Evolutionary conservation across 2,329 filamentous ascomycete genomes (phyloP), one percentile per base, ranked within the genome.

Genomic region (Monosporascus ibericus): DNA sequence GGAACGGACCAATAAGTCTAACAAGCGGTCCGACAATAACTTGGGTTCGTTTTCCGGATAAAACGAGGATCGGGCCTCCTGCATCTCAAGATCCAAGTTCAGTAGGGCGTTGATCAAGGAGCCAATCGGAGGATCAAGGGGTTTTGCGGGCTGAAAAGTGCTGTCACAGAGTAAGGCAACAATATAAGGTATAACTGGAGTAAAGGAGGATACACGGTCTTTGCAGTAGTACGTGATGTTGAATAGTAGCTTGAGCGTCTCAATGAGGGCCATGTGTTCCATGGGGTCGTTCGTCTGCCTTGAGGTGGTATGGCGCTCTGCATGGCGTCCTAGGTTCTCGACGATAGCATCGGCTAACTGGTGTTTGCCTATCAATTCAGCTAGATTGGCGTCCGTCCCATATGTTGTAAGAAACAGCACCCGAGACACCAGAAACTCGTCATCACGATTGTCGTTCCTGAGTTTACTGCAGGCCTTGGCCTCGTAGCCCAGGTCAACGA

Each of bases 231-330:
- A 85, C 2, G 87, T 88, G 50, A 96, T 77, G 68, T 96, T 96
- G 76, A 95, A 97, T 49, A 95, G 72, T 40, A 97, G 77, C 65
- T 95, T 96, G 48, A 94, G 74, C 0, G 88, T 92, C 68, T 97
- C 92, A 8, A 78, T 78, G 38, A 97, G 76, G 0, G 92, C 90
- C 82, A 92, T 84, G 53, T 87, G 84, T 58, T 87, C 84, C 78
- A 92, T 88, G 0, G 81, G 79, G 42, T 81, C 72, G 14, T 58
- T 58, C 11, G 62, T 65, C 24, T 65, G 58, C 46, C 69, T 70
- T 46, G 63, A 60, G 20, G 57, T 54, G 18, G 63, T 57, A 8
- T 69, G 50, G 3, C 70, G 60, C 50, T 78, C 80, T 6, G 81
- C 81, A 70, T 96, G 92, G 5, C 85, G 83, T 40, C 75, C 70